These are phyloP conservation scores for Coemansia sp. DNA, from an alignment of 192 early-diverging fungal species.

Conservation along the genomic window DNA sequence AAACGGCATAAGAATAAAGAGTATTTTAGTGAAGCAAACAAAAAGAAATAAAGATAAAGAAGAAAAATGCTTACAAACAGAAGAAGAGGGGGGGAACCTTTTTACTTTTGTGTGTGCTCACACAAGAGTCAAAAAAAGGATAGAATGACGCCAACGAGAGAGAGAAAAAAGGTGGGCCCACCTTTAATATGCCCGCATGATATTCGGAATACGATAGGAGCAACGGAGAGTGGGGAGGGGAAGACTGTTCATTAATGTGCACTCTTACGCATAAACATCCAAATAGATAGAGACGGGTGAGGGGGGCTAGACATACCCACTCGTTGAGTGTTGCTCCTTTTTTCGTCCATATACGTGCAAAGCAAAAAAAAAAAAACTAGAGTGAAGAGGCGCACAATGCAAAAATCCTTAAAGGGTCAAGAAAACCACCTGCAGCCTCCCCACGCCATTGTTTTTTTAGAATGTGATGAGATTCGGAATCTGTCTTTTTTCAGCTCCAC, in stretches of 20 bases:
- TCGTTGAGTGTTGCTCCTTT: neutral
- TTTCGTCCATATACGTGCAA: neutral
- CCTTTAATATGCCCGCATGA: neutral
- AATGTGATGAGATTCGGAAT: neutral
- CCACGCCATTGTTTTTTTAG: neutral
- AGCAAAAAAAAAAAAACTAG: neutral
- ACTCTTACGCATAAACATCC: neutral
- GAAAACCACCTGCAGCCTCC: neutral
- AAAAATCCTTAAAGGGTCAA: neutral
- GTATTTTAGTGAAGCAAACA: conserved; percentile 9
- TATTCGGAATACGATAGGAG: neutral
- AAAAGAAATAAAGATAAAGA: conserved; percentile 8
- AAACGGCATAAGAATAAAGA: conserved; percentile 23
- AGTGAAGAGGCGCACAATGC: neutral
- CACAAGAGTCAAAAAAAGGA: neutral
- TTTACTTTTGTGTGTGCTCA: conserved; percentile 4
- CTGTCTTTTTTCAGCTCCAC: neutral
- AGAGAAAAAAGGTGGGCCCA: conserved; percentile 4
- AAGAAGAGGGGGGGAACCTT: neutral
- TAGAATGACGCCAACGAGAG: neutral
- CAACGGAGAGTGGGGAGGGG: neutral
- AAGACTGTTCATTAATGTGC: too few relatives aligned
- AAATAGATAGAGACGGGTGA: neutral
- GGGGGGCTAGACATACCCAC: neutral
- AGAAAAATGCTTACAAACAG: neutral